Conservation (phyloP, 2,329 filamentous ascomycete genomes). For the Clonostachys chloroleuca region DNA sequence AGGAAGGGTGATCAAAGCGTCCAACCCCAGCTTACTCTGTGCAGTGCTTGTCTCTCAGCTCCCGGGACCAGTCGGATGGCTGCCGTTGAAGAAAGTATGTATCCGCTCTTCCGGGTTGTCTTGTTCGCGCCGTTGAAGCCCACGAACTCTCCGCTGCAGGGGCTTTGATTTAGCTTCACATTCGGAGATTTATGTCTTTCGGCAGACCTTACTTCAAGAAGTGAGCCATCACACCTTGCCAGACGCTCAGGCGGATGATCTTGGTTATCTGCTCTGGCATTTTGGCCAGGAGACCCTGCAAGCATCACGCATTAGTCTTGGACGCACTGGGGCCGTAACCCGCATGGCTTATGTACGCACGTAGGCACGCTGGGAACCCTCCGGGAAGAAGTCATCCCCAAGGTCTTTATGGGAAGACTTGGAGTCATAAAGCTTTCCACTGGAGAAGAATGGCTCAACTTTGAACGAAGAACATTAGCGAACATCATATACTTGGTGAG, state of each 20-base stretch:
- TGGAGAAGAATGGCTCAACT: too few relatives aligned
- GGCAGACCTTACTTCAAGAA: neutral
- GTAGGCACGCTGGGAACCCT: neutral
- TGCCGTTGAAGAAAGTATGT: neutral
- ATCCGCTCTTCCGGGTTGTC: neutral
- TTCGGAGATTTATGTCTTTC: too few relatives aligned
- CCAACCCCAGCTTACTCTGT: neutral
- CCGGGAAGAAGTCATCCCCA: neutral
- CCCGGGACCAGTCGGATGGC: slow-evolving; percentile 1
- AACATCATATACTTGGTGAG: neutral
- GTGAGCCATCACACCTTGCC: neutral
- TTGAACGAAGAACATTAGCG: too few relatives aligned
- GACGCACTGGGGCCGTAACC: neutral
- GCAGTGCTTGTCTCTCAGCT: neutral
- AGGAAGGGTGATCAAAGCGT: too few relatives aligned
- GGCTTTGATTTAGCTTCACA: neutral
- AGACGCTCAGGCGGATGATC: neutral
- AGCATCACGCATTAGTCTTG: too few relatives aligned
- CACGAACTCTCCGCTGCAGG: neutral
- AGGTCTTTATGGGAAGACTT: neutral
- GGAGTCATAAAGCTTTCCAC: too few relatives aligned
- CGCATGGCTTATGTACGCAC: neutral
- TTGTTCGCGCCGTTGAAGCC: neutral
- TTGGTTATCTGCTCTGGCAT: neutral
- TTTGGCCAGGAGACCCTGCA: neutral